Base-by-base conservation (phyloP, 2,329 filamentous ascomycete species). In the Diaporthe sp. region DNA sequence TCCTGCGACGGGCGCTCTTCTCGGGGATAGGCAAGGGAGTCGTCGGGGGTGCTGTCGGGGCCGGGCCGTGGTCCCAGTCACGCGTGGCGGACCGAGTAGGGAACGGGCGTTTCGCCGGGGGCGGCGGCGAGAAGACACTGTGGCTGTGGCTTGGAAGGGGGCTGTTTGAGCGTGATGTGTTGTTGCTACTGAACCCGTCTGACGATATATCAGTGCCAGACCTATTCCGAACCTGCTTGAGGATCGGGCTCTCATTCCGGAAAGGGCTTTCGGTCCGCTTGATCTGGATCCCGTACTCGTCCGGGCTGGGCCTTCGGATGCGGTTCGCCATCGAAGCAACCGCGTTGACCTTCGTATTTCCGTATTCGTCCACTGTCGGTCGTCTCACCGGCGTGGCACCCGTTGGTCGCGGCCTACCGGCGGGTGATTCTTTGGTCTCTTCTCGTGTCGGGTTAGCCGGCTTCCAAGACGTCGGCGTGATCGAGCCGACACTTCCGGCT, bases 51-150 rank as follows among this genome's bases (percentile, higher is more conserved):
- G 75, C 68, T 22, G 61, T 62, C 3, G 73, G 73, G 7, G 75
- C 75, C 34, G 75, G 75, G 25, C 75, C 73, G 19, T 65, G 71
- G 19, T 65, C 49, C 75, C 75, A 76, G 8, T 76, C 75, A 5
- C 44, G 31, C 22, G 13, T 55, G 25, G 42, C 58, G 44, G 72
- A 62, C 12, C 37, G 31, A 22, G 71, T 53, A 8, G 60, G 42
- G 12, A 31, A 42, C 12, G 34, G 25, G n/a, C 67, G 73, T 4
- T 55, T 71, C 34, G 53, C 53, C 44, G 31, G 37, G 5, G 75
- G 73, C 60, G 72, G 75, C n/a, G 75, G 75, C 28, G 75, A 76
- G 61, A 76, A 76, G 72, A 76, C 75, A 61, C 73, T 75, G 68
- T 72, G 74, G 68, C 68, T 68, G 28, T 39, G 71, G 22, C 28